These are phyloP conservation scores for Liquidambar formosana DNA, from an alignment of 164 flowering plant species.

Conservation along the genomic window DNA sequence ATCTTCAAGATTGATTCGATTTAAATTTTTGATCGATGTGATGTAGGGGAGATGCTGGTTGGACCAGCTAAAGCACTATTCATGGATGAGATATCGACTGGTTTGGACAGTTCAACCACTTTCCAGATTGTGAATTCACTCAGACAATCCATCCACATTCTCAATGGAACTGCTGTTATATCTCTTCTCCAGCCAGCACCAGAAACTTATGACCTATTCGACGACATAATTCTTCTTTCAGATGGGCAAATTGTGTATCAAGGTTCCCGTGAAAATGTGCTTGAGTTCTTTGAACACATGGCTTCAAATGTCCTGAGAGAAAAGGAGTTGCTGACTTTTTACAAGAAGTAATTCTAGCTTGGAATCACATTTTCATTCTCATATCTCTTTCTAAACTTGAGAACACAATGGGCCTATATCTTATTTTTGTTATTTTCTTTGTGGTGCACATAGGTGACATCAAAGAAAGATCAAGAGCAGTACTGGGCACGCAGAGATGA, in stretches of 20 bases:
- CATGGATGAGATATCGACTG: constrained; percentile 72
- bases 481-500: constrained; percentile 53
- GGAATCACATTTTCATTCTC: neutral
- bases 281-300: constrained; percentile 52
- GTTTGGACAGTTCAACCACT: constrained; percentile 66
- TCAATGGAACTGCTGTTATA: constrained; percentile 51
- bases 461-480: constrained; percentile 76
- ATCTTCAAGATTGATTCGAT: neutral
- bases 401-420: neutral
- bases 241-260: constrained; percentile 62
- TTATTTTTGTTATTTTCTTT: neutral
- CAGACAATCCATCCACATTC: constrained; percentile 44
- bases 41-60: constrained; percentile 61
- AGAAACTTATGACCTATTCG: constrained; percentile 55
- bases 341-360: constrained; percentile 46
- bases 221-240: constrained; percentile 53
- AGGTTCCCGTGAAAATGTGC: constrained; percentile 60
- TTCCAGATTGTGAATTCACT: constrained; percentile 56
- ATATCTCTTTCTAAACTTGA: neutral
- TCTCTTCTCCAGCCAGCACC: constrained; percentile 72
- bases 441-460: constrained; percentile 51
- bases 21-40: neutral
- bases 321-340: constrained; percentile 65
- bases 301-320: constrained; percentile 59
- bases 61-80: constrained; percentile 61